Evolutionary conservation across 257 asterid genomes (phyloP).

Genomic region (Solanum stenotomum): DNA sequence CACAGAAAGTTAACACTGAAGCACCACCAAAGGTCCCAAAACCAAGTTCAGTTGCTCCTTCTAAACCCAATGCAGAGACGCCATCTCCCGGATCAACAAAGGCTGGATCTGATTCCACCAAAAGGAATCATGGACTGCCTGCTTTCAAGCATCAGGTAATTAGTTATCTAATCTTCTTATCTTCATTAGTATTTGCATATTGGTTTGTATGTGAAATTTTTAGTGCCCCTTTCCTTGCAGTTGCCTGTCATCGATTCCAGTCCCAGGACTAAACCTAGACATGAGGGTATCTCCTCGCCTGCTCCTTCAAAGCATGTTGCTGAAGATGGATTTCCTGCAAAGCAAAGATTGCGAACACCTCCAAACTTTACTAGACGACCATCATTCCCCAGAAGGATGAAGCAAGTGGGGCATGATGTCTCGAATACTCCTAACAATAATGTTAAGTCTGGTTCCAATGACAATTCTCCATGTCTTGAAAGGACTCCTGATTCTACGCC

Average conservation of each 20-base stretch:
- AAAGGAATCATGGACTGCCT: conserved; percentile 36
- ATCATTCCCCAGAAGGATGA: conserved; percentile 44
- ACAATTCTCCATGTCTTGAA: conserved; percentile 14
- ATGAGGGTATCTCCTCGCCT: conserved; percentile 50
- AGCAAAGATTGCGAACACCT: conserved; percentile 52
- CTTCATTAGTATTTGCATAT: background rate
- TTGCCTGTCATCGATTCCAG: conserved; percentile 50
- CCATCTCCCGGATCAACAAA: conserved; percentile 28
- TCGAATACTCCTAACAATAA: conserved; percentile 22
- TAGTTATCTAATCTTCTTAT: background rate
- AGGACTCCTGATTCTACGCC: conserved; percentile 20
- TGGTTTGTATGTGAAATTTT: background rate
- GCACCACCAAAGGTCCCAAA: conserved; percentile 51
- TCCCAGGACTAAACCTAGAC: conserved; percentile 60
- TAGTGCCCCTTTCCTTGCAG: conserved; percentile 24
- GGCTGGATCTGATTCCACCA: conserved; percentile 32
- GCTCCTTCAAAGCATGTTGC: conserved; percentile 34
- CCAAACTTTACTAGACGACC: conserved; percentile 44
- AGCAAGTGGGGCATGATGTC: conserved; percentile 34
- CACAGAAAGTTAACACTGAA: conserved; percentile 34
- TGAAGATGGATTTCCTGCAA: conserved; percentile 45
- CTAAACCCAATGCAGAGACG: conserved; percentile 34
- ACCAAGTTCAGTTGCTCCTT: conserved; percentile 20
- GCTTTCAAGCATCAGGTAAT: conserved; percentile 79
- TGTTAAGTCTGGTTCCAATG: conserved; percentile 9